Conservation (phyloP, 805 yeast genomes). For the Candida yuanshanica region DNA sequence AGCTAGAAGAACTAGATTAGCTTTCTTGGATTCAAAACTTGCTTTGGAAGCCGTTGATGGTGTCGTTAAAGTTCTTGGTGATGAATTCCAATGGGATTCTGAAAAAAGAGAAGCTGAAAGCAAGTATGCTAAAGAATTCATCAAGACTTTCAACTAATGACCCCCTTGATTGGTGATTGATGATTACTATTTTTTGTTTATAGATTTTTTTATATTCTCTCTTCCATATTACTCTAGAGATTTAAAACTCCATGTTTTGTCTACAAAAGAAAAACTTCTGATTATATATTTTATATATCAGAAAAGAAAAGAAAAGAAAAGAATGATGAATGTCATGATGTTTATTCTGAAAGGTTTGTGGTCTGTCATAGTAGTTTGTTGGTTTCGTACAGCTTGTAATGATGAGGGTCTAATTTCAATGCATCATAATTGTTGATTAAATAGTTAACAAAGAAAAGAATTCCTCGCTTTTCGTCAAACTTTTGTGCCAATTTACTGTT, state of each 20-base stretch:
- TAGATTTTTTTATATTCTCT: too few relatives aligned
- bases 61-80: constrained; percentile 80
- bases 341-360: constrained; percentile 2
- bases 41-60: constrained; percentile 77
- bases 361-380: constrained; percentile 7
- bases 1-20: constrained; percentile 89
- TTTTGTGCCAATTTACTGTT: constrained; percentile 13
- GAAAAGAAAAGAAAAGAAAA: not conserved
- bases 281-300: not conserved
- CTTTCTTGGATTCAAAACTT: constrained; percentile 82
- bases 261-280: not conserved
- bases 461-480: constrained; percentile 4
- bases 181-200: not conserved
- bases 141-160: constrained; percentile 37
- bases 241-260: too few relatives aligned
- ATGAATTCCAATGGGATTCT: constrained; percentile 69
- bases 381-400: constrained; percentile 15
- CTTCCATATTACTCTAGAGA: too few relatives aligned
- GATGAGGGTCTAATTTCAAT: constrained; percentile 8
- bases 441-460: constrained; percentile 17
- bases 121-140: constrained; percentile 47
- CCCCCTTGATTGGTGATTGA: not conserved
- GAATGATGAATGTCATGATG: constrained; percentile 3
- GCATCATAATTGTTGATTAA: constrained; percentile 18
- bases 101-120: constrained; percentile 50